A percentile compares a stretch with the other conserved stretches of the same genome.
These are phyloP conservation scores for Moesziomyces antarcticus DNA, from an alignment of 1,284 basidiomycete species.

Conservation along the genomic window DNA sequence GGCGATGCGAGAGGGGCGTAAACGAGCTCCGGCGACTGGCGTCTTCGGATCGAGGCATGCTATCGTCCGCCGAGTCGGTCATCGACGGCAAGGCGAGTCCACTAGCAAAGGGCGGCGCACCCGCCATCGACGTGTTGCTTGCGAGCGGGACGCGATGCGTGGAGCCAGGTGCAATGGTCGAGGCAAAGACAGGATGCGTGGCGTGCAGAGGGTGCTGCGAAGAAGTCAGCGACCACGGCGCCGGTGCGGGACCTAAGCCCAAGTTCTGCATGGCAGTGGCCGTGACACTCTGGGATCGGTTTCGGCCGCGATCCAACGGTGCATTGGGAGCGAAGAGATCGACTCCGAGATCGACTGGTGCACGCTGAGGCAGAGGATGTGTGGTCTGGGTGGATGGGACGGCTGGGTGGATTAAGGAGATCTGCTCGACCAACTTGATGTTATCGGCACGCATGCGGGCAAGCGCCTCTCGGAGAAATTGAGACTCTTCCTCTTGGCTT, in stretches of 20 bases:
- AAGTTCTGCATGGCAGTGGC: conserved; percentile 25
- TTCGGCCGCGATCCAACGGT: conserved; percentile 20
- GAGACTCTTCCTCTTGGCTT: conserved; percentile 46
- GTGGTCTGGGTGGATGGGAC: conserved; percentile 36
- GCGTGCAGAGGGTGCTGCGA: conserved; percentile 13
- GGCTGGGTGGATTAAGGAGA: conserved; percentile 31
- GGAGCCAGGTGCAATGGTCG: conserved; percentile 23
- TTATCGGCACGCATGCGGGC: conserved; percentile 49
- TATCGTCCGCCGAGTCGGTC: conserved; percentile 10
- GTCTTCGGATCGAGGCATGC: conserved; percentile 18
- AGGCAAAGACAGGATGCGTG: conserved; percentile 21
- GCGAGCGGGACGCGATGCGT: conserved; percentile 22
- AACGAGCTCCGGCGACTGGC: conserved; percentile 19
- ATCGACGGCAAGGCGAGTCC: conserved; percentile 16
- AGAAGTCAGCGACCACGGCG: conserved; percentile 22
- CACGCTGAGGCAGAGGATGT: conserved; percentile 34
- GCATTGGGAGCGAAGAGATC: conserved; percentile 20
- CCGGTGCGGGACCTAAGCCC: conserved; percentile 8
- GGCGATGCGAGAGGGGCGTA: conserved; percentile 19
- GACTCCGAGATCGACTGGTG: conserved; percentile 36
- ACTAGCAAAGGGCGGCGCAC: conserved; percentile 12
- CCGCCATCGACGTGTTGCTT: conserved; percentile 7
- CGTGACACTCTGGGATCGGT: conserved; percentile 39
- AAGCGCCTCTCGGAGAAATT: conserved; percentile 40
- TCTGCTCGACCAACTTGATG: conserved; percentile 35